A percentile compares a stretch with the other conserved stretches of the same genome.
Conservation (phyloP, 768 basidiomycete genomes). For the Lentinula sp. region DNA sequence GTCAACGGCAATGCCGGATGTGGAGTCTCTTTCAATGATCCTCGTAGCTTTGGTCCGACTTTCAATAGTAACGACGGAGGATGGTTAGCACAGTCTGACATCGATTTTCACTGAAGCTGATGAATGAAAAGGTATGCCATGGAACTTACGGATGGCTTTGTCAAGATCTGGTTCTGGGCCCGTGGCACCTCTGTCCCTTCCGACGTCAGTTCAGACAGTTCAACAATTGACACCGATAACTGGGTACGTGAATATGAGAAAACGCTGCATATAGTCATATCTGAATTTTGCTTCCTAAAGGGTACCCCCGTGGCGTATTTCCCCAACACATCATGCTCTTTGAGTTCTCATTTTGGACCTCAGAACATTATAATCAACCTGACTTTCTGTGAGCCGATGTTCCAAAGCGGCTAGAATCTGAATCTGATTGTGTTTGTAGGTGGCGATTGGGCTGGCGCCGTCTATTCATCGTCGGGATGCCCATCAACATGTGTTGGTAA, state of each 20-base stretch:
- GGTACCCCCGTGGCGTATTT: slow-evolving; percentile 26
- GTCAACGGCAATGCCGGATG: slow-evolving; percentile 35
- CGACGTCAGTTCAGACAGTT: slow-evolving; percentile 16
- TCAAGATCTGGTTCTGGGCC: slow-evolving; percentile 42
- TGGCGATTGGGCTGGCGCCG: slow-evolving; percentile 52
- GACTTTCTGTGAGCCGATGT: slow-evolving; percentile 42
- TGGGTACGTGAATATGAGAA: slow-evolving; percentile 20
- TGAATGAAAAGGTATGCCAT: slow-evolving; percentile 32
- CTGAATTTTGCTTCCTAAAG: slow-evolving; percentile 10
- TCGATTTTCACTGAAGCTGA: neutral
- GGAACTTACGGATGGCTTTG: slow-evolving; percentile 23
- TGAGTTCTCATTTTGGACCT: slow-evolving; percentile 25
- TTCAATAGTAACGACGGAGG: slow-evolving; percentile 31
- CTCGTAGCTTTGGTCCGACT: slow-evolving; percentile 6
- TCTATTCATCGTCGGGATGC: slow-evolving; percentile 43
- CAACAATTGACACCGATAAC: slow-evolving; percentile 15
- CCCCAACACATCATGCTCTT: slow-evolving; percentile 27
- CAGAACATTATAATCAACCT: slow-evolving; percentile 29
- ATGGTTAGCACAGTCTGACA: slow-evolving; percentile 18
- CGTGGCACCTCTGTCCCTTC: slow-evolving; percentile 19
- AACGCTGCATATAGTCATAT: neutral
- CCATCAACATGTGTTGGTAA: slow-evolving; percentile 46
- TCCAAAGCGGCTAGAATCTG: neutral
- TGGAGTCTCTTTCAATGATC: slow-evolving; percentile 15
- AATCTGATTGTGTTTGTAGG: slow-evolving; percentile 23